Evolutionary conservation across 1,284 basidiomycete species (phyloP), one percentile per base, ranked within the genome.

Genomic region (Flammula alnicola): DNA sequence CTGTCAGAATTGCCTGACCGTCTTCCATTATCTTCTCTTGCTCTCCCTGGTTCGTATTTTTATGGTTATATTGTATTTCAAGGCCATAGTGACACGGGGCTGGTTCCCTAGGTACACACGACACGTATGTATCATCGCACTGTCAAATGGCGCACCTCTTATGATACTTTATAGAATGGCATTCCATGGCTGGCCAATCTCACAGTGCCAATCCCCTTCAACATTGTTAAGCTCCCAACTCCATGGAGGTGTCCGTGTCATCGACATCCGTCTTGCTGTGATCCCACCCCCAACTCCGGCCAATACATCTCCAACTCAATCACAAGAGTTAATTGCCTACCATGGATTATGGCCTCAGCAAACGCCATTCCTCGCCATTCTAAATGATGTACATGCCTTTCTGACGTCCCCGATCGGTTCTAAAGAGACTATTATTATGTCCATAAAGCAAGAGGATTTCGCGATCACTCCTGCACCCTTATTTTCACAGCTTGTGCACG

Each of bases 401-500:
- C 79, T 95, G 30, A 76, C 76, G 6, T 72, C 76, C 0, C 75
- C 86, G 0, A 55, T 62, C 3, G 80, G 84, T 1, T 74, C 70
- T 2, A 75, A 74, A 31, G 93, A 95, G 67, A 88, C 88, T 0
- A 64, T 95, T 31, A 78, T 95, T 29, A 81, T 94, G 71, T 93
- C 84, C 9, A 80, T 96, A 64, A 95, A 95, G 66, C 88, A 95
- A 65, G 93, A 95, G 65, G 85, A 89, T 60, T 78, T 72, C 45
- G 63, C 68, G 25, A 69, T 57, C n/a, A 79, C 72, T 3, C 68
- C 76, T 1, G 62, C 76, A 0, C 60, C 62, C 10, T 56, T 68
- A 8, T 94, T 94, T 68, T 88, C 89, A 0, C 59, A 67, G 25
- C 67, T 84, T 8, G 88, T 95, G 5, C 81, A 79, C 44, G 69